phyloP scores from a whole-genome alignment of 495 filamentous ascomycete genomes.

The Talaromyces borbonicus region DNA sequence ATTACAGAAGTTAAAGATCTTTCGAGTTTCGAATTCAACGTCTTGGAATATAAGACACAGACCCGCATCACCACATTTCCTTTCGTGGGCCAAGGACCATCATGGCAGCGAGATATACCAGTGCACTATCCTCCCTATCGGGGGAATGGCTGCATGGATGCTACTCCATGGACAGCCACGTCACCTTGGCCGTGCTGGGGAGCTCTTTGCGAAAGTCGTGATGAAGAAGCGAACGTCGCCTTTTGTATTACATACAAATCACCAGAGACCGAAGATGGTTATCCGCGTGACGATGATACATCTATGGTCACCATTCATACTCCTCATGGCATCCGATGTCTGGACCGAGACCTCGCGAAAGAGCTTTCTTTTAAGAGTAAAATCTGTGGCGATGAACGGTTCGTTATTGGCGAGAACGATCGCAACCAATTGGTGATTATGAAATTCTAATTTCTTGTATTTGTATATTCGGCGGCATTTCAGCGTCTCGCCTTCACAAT shows the following conservation, averaged over 20 bases:
- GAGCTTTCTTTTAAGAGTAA: conserved; percentile 45
- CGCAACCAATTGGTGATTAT: conserved; percentile 43
- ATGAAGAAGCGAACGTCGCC: conserved; percentile 42
- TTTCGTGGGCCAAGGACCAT: conserved; percentile 40
- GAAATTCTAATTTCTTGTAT: conserved; percentile 28
- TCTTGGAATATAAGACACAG: conserved; percentile 30
- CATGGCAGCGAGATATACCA: conserved; percentile 38
- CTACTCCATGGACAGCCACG: conserved; percentile 14
- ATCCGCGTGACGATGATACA: background rate
- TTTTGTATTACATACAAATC: conserved; percentile 40
- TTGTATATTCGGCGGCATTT: background rate
- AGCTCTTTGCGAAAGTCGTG: conserved; percentile 43
- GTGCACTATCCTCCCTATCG: conserved; percentile 32
- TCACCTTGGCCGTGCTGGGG: conserved; percentile 25
- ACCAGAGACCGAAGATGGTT: background rate
- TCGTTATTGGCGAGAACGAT: conserved; percentile 50
- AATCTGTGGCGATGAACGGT: conserved; percentile 53
- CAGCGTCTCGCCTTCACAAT: background rate
- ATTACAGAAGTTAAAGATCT: conserved; percentile 34
- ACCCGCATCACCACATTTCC: conserved; percentile 46
- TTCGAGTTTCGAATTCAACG: conserved; percentile 13
- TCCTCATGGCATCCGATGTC: conserved; percentile 24
- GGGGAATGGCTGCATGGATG: conserved; percentile 23
- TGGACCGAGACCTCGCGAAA: conserved; percentile 36
- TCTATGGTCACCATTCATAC: conserved; percentile 24